Conservation (phyloP, 2,329 filamentous ascomycete genomes). For the Dothiorella sarmentorum region DNA sequence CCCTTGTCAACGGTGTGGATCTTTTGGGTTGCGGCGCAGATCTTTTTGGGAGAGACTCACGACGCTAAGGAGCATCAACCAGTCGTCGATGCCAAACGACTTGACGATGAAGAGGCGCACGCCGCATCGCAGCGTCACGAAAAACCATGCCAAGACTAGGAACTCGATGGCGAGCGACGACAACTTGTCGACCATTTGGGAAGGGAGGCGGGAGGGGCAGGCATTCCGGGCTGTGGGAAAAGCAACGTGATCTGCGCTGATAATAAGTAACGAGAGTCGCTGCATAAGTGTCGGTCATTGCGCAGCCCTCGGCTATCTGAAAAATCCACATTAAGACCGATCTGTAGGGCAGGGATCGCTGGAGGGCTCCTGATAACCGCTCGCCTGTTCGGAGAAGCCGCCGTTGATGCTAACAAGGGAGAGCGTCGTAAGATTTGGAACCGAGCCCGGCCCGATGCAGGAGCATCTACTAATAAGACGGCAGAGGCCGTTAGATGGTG, state of each 20-base stretch:
- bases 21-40: neutral
- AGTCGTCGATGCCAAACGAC: slow-evolving; percentile 41
- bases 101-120: slow-evolving; percentile 36
- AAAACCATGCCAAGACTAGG: slow-evolving; percentile 37
- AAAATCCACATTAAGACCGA: slow-evolving; percentile 11
- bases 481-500: too few relatives aligned
- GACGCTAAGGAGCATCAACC: slow-evolving; percentile 39
- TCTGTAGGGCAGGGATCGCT: neutral
- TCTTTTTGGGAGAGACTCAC: slow-evolving; percentile 36
- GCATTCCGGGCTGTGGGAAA: neutral
- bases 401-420: neutral
- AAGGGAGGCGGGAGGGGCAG: neutral
- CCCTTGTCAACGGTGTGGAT: neutral
- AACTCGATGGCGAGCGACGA: slow-evolving; percentile 19
- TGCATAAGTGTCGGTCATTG: slow-evolving; percentile 5
- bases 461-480: too few relatives aligned
- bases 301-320: slow-evolving; percentile 6
- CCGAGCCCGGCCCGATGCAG: too few relatives aligned
- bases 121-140: slow-evolving; percentile 37
- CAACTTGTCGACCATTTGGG: neutral
- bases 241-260: neutral
- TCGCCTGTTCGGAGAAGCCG: neutral
- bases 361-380: neutral
- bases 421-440: too few relatives aligned
- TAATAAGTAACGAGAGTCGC: neutral